Percentiles rank a stretch among this genome's conserved stretches.
Evolutionary conservation across 768 basidiomycete genomes (phyloP).

Genomic region (Brasilioporus rufonigricans): DNA sequence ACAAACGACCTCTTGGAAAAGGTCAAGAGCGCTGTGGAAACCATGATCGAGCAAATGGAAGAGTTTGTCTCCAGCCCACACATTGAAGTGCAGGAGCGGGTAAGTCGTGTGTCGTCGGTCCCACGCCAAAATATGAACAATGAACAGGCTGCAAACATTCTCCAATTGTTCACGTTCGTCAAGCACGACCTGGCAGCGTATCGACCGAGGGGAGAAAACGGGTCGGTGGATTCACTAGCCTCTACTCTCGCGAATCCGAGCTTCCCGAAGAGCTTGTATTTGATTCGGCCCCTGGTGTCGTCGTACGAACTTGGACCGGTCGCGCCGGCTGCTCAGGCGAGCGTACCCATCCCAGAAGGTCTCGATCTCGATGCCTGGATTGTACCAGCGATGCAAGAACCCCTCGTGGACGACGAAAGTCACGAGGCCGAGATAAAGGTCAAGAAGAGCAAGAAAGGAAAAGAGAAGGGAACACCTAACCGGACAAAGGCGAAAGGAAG

Average conservation of each 20-base stretch:
- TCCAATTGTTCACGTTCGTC: slow-evolving; percentile 74
- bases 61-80: slow-evolving; percentile 61
- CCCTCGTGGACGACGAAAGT: slow-evolving; percentile 28
- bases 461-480: slow-evolving; percentile 40
- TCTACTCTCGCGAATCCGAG: slow-evolving; percentile 40
- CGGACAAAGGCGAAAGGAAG: slow-evolving; percentile 35
- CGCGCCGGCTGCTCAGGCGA: slow-evolving; percentile 73
- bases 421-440: slow-evolving; percentile 40
- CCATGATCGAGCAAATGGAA: slow-evolving; percentile 54
- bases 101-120: slow-evolving; percentile 35
- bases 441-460: slow-evolving; percentile 44
- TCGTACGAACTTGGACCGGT: slow-evolving; percentile 85
- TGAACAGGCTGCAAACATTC: slow-evolving; percentile 73
- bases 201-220: slow-evolving; percentile 40
- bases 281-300: slow-evolving; percentile 78
- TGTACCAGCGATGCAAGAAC: slow-evolving; percentile 53
- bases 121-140: background rate
- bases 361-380: slow-evolving; percentile 87
- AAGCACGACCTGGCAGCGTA: slow-evolving; percentile 65
- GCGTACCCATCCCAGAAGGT: slow-evolving; percentile 78
- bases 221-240: slow-evolving; percentile 37
- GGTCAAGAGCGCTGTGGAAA: slow-evolving; percentile 61
- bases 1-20: slow-evolving; percentile 65
- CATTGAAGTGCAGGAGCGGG: slow-evolving; percentile 92
- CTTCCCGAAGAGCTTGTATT: slow-evolving; percentile 88